A percentile compares a stretch with the other conserved stretches of the same genome.
Conservation (phyloP, 2,329 filamentous ascomycete genomes). For the Chalara sp. region DNA sequence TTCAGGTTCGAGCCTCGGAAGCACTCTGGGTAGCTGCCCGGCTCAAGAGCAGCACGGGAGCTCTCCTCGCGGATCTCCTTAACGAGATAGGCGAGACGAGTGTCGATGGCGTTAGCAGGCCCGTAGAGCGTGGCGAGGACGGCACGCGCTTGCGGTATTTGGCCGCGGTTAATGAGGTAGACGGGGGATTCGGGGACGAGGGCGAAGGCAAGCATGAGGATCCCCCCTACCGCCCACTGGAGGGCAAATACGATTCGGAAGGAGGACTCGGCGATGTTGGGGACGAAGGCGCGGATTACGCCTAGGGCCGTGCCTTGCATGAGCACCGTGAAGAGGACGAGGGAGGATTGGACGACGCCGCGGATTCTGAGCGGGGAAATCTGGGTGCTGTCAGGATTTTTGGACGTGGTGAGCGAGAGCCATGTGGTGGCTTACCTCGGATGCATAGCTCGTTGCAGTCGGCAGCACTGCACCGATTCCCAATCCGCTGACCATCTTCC, state of each 20-base stretch:
- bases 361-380: conserved; percentile 11
- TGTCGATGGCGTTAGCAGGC: too few species aligned
- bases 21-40: conserved; percentile 24
- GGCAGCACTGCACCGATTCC: conserved; percentile 12
- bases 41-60: too few species aligned
- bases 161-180: too few species aligned
- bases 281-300: neutral
- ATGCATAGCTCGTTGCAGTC: conserved; percentile 10
- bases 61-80: too few species aligned
- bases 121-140: too few species aligned
- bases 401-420: neutral
- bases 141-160: too few species aligned
- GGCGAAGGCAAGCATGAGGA: conserved; percentile 11
- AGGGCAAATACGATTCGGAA: neutral
- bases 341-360: neutral
- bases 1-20: conserved; percentile 29
- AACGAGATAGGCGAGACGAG: too few species aligned
- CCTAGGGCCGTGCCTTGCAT: neutral
- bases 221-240: conserved; percentile 10
- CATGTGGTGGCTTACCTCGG: conserved; percentile 6
- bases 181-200: conserved; percentile 3
- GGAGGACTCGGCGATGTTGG: neutral
- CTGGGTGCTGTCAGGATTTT: neutral
- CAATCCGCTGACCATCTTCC: conserved; percentile 16
- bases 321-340: neutral